Percentiles rank a stretch among this genome's conserved stretches.
Conservation (phyloP, 2,329 filamentous ascomycete genomes). For the Tolypocladium inflatum region DNA sequence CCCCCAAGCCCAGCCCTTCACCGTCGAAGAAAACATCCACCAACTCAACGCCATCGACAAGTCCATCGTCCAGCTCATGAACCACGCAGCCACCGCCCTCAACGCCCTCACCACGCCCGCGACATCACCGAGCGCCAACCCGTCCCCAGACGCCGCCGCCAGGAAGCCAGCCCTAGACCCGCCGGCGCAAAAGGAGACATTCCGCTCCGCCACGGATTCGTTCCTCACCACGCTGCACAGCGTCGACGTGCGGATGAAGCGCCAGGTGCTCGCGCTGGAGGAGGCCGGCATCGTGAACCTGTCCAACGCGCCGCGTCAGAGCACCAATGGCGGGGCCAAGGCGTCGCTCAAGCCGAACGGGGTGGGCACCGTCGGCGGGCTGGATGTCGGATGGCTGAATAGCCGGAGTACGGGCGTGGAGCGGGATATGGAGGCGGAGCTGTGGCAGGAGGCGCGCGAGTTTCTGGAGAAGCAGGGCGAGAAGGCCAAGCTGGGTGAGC, state of each 20-base stretch:
- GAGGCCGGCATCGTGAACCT: conserved; percentile 66
- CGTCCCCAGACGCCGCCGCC: conserved; percentile 6
- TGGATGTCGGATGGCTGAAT: conserved; percentile 87
- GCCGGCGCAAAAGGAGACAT: conserved; percentile 43
- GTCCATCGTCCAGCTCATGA: conserved; percentile 31
- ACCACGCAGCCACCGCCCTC: conserved; percentile 36
- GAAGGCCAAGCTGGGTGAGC: conserved; percentile 5
- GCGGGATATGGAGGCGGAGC: conserved; percentile 72
- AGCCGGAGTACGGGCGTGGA: conserved; percentile 75
- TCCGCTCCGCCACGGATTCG: conserved; percentile 49
- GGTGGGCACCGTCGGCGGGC: conserved; percentile 43
- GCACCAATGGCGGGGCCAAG: conserved; percentile 24
- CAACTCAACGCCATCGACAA: conserved; percentile 74
- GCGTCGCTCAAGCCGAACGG: conserved; percentile 43
- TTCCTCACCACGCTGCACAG: conserved; percentile 67
- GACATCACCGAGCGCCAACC: conserved; percentile 5
- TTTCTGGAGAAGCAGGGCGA: conserved; percentile 23
- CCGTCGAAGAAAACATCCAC: conserved; percentile 66
- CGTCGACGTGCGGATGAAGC: conserved; percentile 63
- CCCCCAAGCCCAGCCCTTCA: conserved; percentile 43
- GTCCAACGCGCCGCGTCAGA: conserved; percentile 21
- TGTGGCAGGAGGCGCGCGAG: conserved; percentile 46
- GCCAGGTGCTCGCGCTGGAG: conserved; percentile 63
- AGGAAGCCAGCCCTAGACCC: conserved; percentile 24
- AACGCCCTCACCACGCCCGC: conserved; percentile 30